Evolutionary conservation across 1,284 basidiomycete species (phyloP), one percentile per base, ranked within the genome.

Genomic region (Abortiporus biennis): DNA sequence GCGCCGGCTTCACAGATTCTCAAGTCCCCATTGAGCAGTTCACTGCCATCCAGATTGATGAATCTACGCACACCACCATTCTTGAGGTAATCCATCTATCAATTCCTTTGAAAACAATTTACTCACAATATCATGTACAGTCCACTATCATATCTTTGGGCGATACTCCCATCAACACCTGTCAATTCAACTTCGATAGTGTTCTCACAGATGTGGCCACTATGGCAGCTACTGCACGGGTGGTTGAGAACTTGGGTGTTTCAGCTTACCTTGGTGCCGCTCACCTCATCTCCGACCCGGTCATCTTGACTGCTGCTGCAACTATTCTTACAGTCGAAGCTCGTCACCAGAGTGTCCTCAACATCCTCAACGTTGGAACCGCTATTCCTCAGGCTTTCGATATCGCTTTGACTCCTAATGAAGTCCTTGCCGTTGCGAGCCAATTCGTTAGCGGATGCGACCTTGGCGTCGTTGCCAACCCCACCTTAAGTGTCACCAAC

Each of bases 241-340:
- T 82, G 2, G 75, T 92, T n/a, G 89, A 92, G 67, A 74, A 79
- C 47, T 72, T 89, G 34, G 88, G 90, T 52, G 85, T 89, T 33
- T 65, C 71, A 25, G 86, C 86, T 2, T 92, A 92, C 65, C 74
- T 89, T 29, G 89, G 89, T 46, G 87, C 78, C 40, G 79, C 83
- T 5, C 69, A 74, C 42, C 72, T 85, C 40, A 55, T 90, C 40
- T 59, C 66, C 17, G 79, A 88, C 53, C 76, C 80, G n/a, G 62
- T 68, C 25, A 58, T 90, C 50, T 66, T 89, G 40, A 74, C 74
- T 40, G 73, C 78, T 22, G 87, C 87, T 37, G 88, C 73, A 6
- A 80, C 80, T 21, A 92, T 92, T 63, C 59, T 89, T 58, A 86
- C 89, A 27, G 71, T 86, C 40, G 89, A 92, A 59, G 83, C 86